phyloP scores from a whole-genome alignment of 2,329 filamentous ascomycete genomes.

The Massarina eburnea region DNA sequence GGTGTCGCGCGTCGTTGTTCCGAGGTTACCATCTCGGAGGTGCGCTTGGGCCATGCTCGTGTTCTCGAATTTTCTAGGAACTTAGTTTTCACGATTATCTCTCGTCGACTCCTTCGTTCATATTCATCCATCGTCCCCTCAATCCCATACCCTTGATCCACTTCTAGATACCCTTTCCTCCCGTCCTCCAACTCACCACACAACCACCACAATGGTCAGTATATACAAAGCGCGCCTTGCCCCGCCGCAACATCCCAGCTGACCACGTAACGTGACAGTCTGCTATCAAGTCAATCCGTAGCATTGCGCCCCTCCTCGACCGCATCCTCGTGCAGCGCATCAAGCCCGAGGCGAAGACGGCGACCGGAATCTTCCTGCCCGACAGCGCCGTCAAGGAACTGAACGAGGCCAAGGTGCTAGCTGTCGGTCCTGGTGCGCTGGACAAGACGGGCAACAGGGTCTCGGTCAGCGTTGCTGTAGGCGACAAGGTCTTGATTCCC shows the following conservation, averaged over 20 bases:
- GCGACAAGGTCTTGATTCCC: constrained; percentile 94
- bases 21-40: constrained; percentile 16
- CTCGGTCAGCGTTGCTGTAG: constrained; percentile 76
- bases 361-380: constrained; percentile 94
- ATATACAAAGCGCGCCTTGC: neutral
- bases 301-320: constrained; percentile 93
- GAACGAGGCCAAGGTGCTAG: constrained; percentile 95
- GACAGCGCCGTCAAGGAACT: constrained; percentile 97
- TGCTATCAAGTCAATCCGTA: constrained; percentile 91
- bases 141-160: neutral
- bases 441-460: constrained; percentile 89
- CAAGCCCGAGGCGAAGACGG: constrained; percentile 96
- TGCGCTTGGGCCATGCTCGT: constrained; percentile 16
- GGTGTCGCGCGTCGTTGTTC: constrained; percentile 3
- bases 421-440: constrained; percentile 84
- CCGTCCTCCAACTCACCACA: constrained; percentile 1
- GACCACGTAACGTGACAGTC: constrained; percentile 27
- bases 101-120: neutral
- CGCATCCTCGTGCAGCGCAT: constrained; percentile 96
- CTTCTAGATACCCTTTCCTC: constrained; percentile 7
- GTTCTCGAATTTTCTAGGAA: constrained; percentile 24
- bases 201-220: constrained; percentile 15
- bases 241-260: neutral
- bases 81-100: constrained; percentile 6
- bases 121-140: neutral